Base-by-base conservation (phyloP, 257 asterid genomes). In the Pogostemon cablin region DNA sequence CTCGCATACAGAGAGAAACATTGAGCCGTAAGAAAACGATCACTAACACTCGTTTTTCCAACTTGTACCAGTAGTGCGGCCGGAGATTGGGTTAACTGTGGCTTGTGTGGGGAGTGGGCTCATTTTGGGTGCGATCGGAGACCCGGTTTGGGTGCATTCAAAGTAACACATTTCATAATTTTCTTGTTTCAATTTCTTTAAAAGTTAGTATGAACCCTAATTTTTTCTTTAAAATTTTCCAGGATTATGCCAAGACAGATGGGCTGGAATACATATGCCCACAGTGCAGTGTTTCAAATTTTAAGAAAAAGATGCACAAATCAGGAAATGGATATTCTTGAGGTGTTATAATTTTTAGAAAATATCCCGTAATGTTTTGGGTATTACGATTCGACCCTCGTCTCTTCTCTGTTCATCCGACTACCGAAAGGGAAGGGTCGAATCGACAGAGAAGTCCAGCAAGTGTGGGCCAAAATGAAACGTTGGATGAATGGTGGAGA, bases 51-150 rank as follows among this genome's bases (percentile, higher is more conserved):
- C 41, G 60, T 62, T 65, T 75, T 75, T 68, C 7, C 4, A 63
- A 62, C 65, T 41, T 79, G 66, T 58, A 70, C 41, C 97, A 95
- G 99, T 91, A 95, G 99, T 55, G 99, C 99, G 0, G 97, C 99
- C 2, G 99, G 99, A 62, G 99, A 95, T 71, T 95, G 99, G 99
- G 99, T 95, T 17, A 95, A 95, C 82, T 95, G 99, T 20, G 97
- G 99, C 11, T 76, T 91, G 57, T 95, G 99, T 44, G 99, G 99
- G 53, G 99, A 95, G 84, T 91, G 99, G 99, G 99, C 99, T 3
- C 99, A 95, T 82, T 91, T 95, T 58, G 99, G 99, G 46, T 95
- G 99, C 73, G 99, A 95, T 59, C 82, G 97, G 56, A 75, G 99
- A 41, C 98, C 92, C 10, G 99, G 99, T 41, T 90, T 95, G 78